These are phyloP conservation scores for Eleusine indica DNA, from an alignment of 176 grass and related monocot species.

Conservation along the genomic window DNA sequence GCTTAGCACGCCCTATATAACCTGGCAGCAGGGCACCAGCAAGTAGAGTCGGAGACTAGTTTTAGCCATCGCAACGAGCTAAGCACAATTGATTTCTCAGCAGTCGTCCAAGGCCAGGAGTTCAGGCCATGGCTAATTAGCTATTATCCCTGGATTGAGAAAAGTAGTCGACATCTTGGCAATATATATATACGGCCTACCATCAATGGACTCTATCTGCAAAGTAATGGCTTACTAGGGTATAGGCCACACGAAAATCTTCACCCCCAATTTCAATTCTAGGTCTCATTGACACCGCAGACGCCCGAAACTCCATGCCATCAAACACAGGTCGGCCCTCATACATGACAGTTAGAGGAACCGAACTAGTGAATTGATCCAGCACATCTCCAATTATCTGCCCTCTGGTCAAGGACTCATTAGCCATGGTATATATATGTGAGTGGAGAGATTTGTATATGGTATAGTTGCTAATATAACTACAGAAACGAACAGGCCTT, in stretches of 20 bases:
- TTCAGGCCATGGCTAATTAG: constrained; percentile 2
- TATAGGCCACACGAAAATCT: constrained; percentile 73
- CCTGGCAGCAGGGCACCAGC: not conserved
- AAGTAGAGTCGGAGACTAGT: not conserved
- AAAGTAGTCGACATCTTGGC: constrained; percentile 24
- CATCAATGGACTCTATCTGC: constrained; percentile 38
- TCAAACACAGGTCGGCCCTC: constrained; percentile 71
- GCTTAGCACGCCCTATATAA: not conserved
- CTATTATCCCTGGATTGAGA: constrained; percentile 13
- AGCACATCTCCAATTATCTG: constrained; percentile 76
- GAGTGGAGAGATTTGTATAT: constrained; percentile 21
- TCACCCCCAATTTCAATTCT: constrained; percentile 71
- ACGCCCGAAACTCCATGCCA: constrained; percentile 69
- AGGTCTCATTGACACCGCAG: constrained; percentile 54
- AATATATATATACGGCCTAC: constrained; percentile 29
- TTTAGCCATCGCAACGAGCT: constrained; percentile 18
- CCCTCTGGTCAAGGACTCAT: constrained; percentile 61
- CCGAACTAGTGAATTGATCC: constrained; percentile 56
- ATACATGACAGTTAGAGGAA: constrained; percentile 61
- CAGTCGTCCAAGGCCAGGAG: constrained; percentile 11
- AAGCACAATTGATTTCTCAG: constrained; percentile 27
- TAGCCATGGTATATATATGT: constrained; percentile 53
- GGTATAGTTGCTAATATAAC: constrained; percentile 3
- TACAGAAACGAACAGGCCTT: constrained; percentile 42
- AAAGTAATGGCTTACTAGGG: constrained; percentile 73